Percentiles rank a stretch among this genome's conserved stretches.
Conservation (phyloP, 192 early-diverging fungal species). For the Backusella tarrabulga region DNA sequence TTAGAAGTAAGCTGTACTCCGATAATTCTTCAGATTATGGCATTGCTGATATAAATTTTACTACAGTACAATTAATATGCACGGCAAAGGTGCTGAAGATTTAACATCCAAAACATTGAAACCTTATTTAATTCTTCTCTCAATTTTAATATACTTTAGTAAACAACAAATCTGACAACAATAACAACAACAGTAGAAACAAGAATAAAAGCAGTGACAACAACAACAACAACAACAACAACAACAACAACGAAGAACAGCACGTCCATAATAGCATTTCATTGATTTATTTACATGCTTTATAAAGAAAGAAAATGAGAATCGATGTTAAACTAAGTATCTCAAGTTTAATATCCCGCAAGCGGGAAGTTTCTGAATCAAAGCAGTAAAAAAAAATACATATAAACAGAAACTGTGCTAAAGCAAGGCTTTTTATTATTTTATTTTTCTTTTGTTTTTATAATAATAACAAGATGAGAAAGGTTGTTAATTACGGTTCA, state of each 20-base stretch:
- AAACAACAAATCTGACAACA: neutral
- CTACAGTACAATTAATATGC: neutral
- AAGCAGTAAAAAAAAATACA: neutral
- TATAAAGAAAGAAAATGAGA: no score
- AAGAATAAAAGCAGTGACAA: no score
- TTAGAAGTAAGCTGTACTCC: neutral
- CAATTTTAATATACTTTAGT: neutral
- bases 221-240: no score
- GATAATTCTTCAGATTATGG: neutral
- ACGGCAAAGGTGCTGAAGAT: neutral
- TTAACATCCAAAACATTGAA: no score
- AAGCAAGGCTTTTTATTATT: neutral
- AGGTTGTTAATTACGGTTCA: slow-evolving; percentile 68
- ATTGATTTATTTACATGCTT: no score
- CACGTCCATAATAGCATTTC: no score
- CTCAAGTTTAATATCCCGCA: neutral
- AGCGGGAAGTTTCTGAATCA: neutral
- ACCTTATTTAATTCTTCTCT: no score
- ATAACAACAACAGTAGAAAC: no score
- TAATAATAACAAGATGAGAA: slow-evolving; percentile 20
- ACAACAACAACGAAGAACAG: no score
- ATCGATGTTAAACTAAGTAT: neutral
- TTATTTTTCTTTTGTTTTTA: neutral
- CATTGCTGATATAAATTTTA: neutral
- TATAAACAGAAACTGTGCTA: neutral